Percentiles rank a stretch among this genome's conserved stretches.
phyloP scores from a whole-genome alignment of 2,329 filamentous ascomycete genomes.

The Fusarium foetens region DNA sequence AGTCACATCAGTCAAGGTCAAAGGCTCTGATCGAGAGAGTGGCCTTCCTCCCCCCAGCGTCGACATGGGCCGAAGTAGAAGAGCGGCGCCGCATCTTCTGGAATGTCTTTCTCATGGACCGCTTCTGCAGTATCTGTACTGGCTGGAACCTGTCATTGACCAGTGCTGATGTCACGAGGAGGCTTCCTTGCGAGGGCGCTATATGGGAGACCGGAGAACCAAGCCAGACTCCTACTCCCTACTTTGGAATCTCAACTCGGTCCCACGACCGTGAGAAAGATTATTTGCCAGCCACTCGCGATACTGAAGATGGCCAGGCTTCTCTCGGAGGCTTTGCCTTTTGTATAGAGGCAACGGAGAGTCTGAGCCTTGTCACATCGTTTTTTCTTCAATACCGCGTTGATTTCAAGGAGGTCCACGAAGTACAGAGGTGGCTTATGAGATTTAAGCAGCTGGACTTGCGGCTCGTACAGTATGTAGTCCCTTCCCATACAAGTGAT shows the following conservation, averaged over 20 bases:
- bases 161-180: constrained; percentile 50
- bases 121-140: constrained; percentile 54
- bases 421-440: constrained; percentile 55
- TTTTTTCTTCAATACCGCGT: constrained; percentile 56
- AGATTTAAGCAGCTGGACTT: constrained; percentile 58
- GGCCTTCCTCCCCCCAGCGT: constrained; percentile 46
- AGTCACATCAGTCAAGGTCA: constrained; percentile 15
- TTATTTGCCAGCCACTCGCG: not conserved
- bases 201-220: constrained; percentile 52
- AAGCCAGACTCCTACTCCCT: constrained; percentile 51
- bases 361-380: constrained; percentile 53
- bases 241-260: constrained; percentile 53
- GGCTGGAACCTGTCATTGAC: constrained; percentile 49
- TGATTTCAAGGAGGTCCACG: constrained; percentile 49
- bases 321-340: constrained; percentile 55
- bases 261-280: constrained; percentile 38
- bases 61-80: constrained; percentile 52
- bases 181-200: constrained; percentile 53
- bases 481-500: fast-evolving
- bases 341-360: constrained; percentile 58
- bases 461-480: constrained; percentile 51
- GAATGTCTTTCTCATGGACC: constrained; percentile 54
- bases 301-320: constrained; percentile 30
- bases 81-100: constrained; percentile 55
- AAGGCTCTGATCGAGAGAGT: constrained; percentile 47